Evolutionary conservation across 2,329 filamentous ascomycete genomes (phyloP).

Genomic region (Diaporthe citrichinensis): DNA sequence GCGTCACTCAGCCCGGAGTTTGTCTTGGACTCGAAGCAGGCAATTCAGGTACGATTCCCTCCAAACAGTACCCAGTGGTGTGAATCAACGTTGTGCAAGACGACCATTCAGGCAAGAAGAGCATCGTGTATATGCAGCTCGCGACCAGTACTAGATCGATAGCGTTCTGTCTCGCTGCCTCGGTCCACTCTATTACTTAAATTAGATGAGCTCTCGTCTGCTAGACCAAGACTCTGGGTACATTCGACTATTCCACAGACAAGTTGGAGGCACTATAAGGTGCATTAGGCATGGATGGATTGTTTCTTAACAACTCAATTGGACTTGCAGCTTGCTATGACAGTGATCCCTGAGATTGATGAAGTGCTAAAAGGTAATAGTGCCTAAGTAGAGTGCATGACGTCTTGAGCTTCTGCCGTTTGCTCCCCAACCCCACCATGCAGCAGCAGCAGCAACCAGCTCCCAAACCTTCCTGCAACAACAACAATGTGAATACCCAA

Average conservation of each 20-base stretch:
- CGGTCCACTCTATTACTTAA: neutral
- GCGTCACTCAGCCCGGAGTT: neutral
- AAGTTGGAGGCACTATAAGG: neutral
- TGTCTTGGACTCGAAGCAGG: neutral
- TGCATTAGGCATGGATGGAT: neutral
- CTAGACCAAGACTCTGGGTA: neutral
- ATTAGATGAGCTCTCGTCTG: neutral
- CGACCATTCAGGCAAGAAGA: neutral
- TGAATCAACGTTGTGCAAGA: neutral
- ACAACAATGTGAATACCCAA: conserved; percentile 36
- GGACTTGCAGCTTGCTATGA: neutral
- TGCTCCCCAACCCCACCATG: conserved; percentile 26
- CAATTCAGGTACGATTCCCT: neutral
- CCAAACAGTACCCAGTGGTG: neutral
- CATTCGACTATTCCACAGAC: neutral
- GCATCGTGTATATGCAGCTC: neutral
- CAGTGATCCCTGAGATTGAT: neutral
- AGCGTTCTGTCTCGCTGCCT: neutral
- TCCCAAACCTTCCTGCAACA: neutral
- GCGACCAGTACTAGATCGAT: neutral
- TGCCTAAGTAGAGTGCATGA: conserved; percentile 20
- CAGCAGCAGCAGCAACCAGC: neutral
- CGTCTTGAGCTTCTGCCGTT: conserved; percentile 24
- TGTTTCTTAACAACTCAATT: neutral
- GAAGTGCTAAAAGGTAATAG: neutral